phyloP scores from a whole-genome alignment of 805 yeast genomes.

The Komagataella phaffii region DNA sequence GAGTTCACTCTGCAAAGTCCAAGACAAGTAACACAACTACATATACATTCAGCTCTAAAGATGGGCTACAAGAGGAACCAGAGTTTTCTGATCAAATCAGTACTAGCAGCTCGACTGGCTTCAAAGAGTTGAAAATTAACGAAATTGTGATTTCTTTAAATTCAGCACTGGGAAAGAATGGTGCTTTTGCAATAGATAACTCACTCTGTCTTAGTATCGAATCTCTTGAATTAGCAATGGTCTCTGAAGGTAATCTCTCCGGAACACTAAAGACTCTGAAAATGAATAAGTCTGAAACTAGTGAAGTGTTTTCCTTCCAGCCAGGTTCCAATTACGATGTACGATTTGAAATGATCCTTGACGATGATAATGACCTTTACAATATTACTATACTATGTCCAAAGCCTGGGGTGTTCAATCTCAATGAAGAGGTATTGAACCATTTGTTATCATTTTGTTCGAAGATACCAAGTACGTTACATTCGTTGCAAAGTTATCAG shows the following conservation, averaged over 20 bases:
- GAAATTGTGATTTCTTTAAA: background rate
- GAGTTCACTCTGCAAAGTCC: conserved; percentile 11
- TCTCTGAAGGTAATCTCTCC: background rate
- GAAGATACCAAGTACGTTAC: background rate
- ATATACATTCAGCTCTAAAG: background rate
- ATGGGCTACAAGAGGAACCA: background rate
- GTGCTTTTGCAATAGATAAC: background rate
- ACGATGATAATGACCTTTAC: conserved; percentile 4
- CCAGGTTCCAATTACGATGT: conserved; percentile 22
- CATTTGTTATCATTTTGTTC: conserved; percentile 4
- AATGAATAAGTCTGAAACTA: background rate
- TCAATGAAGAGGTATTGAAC: conserved; percentile 6
- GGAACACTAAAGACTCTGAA: background rate
- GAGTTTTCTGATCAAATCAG: background rate
- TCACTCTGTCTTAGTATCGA: background rate
- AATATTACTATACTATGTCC: conserved; percentile 28
- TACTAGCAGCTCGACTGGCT: background rate
- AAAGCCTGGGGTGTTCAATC: conserved; percentile 20
- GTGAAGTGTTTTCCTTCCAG: background rate
- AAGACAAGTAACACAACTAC: conserved; percentile 18
- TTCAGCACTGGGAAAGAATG: background rate
- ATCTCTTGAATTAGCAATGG: background rate
- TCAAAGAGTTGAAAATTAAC: no score
- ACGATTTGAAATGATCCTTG: conserved; percentile 32
- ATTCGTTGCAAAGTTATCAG: background rate